A percentile compares a stretch with the other conserved stretches of the same genome.
These are phyloP conservation scores for Thyridium curvatum DNA, from an alignment of 2,329 filamentous ascomycete genomes.

Conservation along the genomic window DNA sequence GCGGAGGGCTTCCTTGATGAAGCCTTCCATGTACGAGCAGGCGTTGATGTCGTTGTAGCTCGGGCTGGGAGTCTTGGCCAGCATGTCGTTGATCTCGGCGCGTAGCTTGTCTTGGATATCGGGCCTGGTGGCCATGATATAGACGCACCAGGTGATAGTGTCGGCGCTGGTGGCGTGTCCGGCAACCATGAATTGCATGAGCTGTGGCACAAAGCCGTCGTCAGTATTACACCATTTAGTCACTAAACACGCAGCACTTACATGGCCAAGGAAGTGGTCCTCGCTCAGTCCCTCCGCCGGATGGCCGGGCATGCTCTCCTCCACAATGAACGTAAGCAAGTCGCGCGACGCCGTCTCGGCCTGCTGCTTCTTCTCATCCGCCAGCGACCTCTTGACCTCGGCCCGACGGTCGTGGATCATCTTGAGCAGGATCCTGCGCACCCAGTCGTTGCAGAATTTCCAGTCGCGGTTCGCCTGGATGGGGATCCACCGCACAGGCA, in stretches of 20 bases:
- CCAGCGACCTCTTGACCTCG: constrained; percentile 16
- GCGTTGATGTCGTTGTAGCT: constrained; percentile 5
- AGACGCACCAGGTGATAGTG: constrained; percentile 23
- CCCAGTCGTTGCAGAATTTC: constrained; percentile 21
- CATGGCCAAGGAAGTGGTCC: constrained; percentile 16
- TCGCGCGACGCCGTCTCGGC: constrained; percentile 11
- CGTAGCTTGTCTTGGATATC: constrained; percentile 23
- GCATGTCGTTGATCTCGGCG: constrained; percentile 27
- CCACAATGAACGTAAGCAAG: constrained; percentile 18
- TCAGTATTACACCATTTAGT: constrained; percentile 5
- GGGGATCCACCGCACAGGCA: constrained; percentile 22
- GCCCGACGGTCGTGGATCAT: constrained; percentile 19
- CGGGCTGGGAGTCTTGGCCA: constrained; percentile 23
- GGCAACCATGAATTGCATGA: constrained; percentile 15
- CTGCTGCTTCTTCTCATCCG: constrained; percentile 11
- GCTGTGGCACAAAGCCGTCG: constrained; percentile 14
- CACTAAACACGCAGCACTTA: constrained; percentile 2
- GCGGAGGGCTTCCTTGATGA: constrained; percentile 26
- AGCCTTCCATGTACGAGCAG: constrained; percentile 25
- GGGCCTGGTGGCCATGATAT: constrained; percentile 21
- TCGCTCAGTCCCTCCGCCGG: constrained; percentile 11
- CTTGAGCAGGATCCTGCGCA: constrained; percentile 24
- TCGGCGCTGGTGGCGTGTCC: constrained; percentile 27
- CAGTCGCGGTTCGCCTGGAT: constrained; percentile 30
- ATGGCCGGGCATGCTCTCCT: constrained; percentile 11